Conservation (phyloP, 192 early-diverging fungal genomes). For the Coemansia sp. region DNA sequence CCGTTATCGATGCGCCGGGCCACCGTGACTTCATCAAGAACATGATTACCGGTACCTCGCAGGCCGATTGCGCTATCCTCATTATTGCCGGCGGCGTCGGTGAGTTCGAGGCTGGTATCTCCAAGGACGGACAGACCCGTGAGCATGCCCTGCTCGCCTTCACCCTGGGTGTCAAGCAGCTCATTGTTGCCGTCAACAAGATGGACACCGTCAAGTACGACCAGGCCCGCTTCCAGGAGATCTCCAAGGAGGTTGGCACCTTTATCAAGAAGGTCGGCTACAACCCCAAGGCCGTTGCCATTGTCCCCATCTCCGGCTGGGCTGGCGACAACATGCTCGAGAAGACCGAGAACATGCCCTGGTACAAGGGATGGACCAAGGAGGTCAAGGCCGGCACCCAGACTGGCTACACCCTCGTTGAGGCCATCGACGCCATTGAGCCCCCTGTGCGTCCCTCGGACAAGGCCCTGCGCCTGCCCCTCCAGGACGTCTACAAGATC, state of each 20-base stretch:
- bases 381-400: constrained; percentile 69
- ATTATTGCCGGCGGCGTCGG: constrained; percentile 90
- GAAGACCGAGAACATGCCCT: constrained; percentile 87
- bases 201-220: constrained; percentile 98
- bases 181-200: constrained; percentile 99
- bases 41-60: constrained; percentile 99
- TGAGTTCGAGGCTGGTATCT: constrained; percentile 96
- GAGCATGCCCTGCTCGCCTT: constrained; percentile 97
- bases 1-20: constrained; percentile 98
- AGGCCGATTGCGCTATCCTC: constrained; percentile 97
- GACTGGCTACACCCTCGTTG: constrained; percentile 78
- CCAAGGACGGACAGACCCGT: constrained; percentile 99
- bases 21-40: constrained; percentile 99
- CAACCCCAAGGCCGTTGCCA: constrained; percentile 87
- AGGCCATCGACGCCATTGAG: constrained; percentile 94
- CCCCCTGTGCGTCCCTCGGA: constrained; percentile 86
- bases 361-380: constrained; percentile 98
- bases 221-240: constrained; percentile 93
- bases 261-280: constrained; percentile 98
- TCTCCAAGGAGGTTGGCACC: constrained; percentile 90
- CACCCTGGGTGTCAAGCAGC: constrained; percentile 98
- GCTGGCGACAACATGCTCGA: constrained; percentile 98
- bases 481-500: constrained; percentile 99
- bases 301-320: constrained; percentile 98
- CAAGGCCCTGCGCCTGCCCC: constrained; percentile 95